phyloP scores from a whole-genome alignment of 164 flowering plant species.

The grape (Vitis vinifera) region ASM3070453v1 NC_081819.1:22508001-22508500 shows the following conservation, averaged over 20 bases:
- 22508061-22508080: no score
- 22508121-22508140: no score
- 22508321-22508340: slow-evolving; percentile 14
- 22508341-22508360: slow-evolving; percentile 23
- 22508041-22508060: no score
- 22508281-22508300: background rate
- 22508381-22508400: background rate
- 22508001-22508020: no score
- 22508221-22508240: slow-evolving; percentile 5
- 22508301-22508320: background rate
- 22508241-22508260: slow-evolving; percentile 2
- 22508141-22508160: no score
- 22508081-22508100: background rate
- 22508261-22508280: background rate
- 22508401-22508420: no score
- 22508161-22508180: background rate
- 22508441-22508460: background rate
- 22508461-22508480: background rate
- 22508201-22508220: slow-evolving; percentile 3
- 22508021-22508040: no score
- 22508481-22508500: background rate
- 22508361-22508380: slow-evolving; percentile 4
- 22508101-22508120: background rate
- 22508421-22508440: no score
- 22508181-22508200: background rate